Percentiles rank a stretch among this genome's conserved stretches.
These are phyloP conservation scores for Prunus kanzakura DNA, from an alignment of 306 rosid genomes.

Conservation along the genomic window DNA sequence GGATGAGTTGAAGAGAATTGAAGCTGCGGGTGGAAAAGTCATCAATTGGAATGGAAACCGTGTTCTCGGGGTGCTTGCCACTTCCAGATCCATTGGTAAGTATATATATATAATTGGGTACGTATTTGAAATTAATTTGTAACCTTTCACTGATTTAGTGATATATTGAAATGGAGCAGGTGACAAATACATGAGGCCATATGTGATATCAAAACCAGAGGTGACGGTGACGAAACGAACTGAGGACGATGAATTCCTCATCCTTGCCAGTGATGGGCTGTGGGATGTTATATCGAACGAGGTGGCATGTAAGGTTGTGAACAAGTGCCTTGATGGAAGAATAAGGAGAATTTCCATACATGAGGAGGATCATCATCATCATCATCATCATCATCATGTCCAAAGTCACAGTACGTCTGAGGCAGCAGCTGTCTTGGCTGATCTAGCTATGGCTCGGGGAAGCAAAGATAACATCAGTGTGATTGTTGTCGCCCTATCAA, in stretches of 20 bases:
- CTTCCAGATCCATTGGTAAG: conserved; percentile 89
- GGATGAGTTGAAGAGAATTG: conserved; percentile 90
- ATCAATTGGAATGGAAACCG: conserved; percentile 91
- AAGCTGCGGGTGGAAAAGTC: conserved; percentile 88
- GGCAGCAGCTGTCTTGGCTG: conserved; percentile 65
- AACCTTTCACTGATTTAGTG: background rate
- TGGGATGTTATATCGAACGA: conserved; percentile 81
- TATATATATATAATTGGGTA: no score
- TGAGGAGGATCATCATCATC: background rate
- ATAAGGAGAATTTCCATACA: conserved; percentile 11
- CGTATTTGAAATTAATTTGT: no score
- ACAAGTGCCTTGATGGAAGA: conserved; percentile 50
- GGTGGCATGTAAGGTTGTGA: conserved; percentile 61
- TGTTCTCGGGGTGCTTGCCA: conserved; percentile 86
- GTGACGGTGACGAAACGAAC: conserved; percentile 69
- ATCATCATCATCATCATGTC: background rate
- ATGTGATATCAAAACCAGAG: conserved; percentile 78
- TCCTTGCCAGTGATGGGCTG: conserved; percentile 84
- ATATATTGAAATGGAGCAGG: conserved; percentile 37
- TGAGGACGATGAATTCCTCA: conserved; percentile 65
- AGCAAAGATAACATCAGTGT: conserved; percentile 86
- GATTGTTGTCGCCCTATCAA: conserved; percentile 60
- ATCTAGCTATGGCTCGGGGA: conserved; percentile 77
- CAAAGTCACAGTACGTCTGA: conserved; percentile 28
- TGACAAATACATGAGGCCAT: conserved; percentile 75